Evolutionary conservation across 83 land plant genomes (phyloP).

Genomic region (Picea mariana): DNA sequence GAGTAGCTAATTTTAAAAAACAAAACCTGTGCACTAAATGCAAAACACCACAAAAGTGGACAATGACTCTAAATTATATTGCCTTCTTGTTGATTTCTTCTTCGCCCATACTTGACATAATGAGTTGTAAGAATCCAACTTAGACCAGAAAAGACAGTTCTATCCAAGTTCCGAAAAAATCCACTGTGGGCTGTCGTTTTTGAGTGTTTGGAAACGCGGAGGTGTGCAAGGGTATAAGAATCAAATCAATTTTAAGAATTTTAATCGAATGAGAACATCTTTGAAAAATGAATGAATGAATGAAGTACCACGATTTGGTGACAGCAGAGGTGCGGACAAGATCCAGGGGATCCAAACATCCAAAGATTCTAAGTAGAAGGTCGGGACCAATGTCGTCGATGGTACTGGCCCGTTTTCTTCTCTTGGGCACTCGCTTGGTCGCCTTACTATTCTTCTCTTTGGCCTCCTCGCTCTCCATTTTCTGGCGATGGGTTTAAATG

Average conservation of each 20-base stretch:
- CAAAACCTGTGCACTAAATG: too few species aligned
- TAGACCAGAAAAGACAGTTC: background rate
- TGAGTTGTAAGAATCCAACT: background rate
- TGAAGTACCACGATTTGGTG: background rate
- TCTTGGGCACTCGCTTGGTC: background rate
- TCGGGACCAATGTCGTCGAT: background rate
- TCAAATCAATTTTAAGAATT: background rate
- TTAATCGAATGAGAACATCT: background rate
- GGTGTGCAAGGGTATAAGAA: background rate
- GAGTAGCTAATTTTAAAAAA: background rate
- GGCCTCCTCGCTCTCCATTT: background rate
- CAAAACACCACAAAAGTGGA: too few species aligned
- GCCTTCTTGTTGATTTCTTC: too few species aligned
- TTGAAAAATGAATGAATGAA: background rate
- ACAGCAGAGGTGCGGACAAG: background rate
- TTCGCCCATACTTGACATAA: background rate
- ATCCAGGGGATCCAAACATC: slow-evolving; percentile 2
- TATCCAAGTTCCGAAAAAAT: background rate
- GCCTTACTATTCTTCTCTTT: background rate
- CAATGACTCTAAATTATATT: too few species aligned
- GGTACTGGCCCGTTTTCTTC: background rate
- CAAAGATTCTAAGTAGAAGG: background rate
- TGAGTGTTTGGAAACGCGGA: background rate
- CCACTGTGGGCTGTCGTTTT: background rate
- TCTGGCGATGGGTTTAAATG: background rate